A percentile compares a stretch with the other conserved stretches of the same genome.
Conservation (phyloP, 2,329 filamentous ascomycete genomes). For the Aspergillus flavus region DNA sequence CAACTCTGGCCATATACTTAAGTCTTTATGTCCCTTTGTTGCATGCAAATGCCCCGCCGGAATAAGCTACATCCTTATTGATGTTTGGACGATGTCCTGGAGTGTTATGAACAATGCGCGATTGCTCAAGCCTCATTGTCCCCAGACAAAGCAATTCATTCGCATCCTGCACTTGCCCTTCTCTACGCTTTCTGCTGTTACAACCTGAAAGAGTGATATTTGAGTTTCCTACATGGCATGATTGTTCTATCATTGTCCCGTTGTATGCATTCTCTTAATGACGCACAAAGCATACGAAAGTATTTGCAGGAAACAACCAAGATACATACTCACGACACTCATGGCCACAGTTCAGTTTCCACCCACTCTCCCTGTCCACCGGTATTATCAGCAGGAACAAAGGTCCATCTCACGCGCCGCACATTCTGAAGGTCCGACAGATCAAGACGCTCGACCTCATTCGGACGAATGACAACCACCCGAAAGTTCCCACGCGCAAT, state of each 20-base stretch:
- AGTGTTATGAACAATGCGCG: not conserved
- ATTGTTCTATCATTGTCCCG: not conserved
- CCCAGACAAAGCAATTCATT: not conserved
- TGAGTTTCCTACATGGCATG: not conserved
- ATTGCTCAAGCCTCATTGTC: not conserved
- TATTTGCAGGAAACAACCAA: not conserved
- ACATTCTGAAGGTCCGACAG: conserved; percentile 66
- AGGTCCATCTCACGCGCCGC: conserved; percentile 69
- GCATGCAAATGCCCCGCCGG: not conserved
- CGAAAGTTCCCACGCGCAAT: conserved; percentile 76
- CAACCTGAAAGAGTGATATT: not conserved
- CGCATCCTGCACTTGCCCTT: not conserved
- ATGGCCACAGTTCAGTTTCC: conserved; percentile 69
- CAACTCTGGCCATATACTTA: not conserved
- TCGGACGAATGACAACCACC: conserved; percentile 82
- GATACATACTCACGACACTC: conserved; percentile 13
- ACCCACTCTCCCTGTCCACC: conserved; percentile 60
- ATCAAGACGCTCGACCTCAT: conserved; percentile 75
- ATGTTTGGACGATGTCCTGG: not conserved
- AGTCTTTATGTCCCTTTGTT: not conserved
- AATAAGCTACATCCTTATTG: not conserved
- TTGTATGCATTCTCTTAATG: not conserved
- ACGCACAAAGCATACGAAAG: not conserved
- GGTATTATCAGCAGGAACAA: conserved; percentile 38
- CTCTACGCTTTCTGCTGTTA: not conserved